Base-by-base conservation (phyloP, 306 rosid species). In the Begonia masoniana region DNA sequence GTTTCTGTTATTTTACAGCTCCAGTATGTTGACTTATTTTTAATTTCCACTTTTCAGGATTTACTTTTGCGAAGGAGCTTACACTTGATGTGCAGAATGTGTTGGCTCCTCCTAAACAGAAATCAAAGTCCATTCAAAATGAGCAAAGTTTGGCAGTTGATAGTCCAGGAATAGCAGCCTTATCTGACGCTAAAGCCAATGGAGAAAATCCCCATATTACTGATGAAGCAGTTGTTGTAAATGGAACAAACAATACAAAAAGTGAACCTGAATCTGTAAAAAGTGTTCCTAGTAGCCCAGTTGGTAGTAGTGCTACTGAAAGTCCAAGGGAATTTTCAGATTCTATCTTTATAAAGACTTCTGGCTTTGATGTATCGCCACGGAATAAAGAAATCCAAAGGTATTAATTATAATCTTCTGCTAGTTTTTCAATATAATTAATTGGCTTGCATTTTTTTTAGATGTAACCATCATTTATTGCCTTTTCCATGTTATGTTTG, bases 21-120 rank as follows among this genome's bases (percentile, higher is more conserved):
- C 9, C 39, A 31, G 39, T 15, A 31, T 67, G 59, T 57, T 70
- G 51, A 54, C 54, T 71, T 56, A 60, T 43, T 60, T 21, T 12
- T 43, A 57, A 53, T 39, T 57, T 60, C 55, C 45, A 49, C 51
- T 60, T 54, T 59, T 73, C 89, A 92, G 99, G 88, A 62, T 92
- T 81, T 64, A 60, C 86, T 59, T 71, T 81, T 10, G 95, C 83
- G 62, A 79, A 83, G 76, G 96, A 92, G 76, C 84, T 87, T 69
- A 87, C 95, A 51, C 83, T 87, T 55, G 86, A 84, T 57, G 93
- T 87, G 68, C 74, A 80, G 67, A 92, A 92, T 74, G 66, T 64
- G 64, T 43, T 76, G 26, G 96, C 80, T 0, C 89, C 93, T 54
- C 87, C 87, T 35, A 87, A 71, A 51, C 83, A 82, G 71, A 92